Evolutionary conservation across 352 stramenopile species (phyloP).

Genomic region (Globisporangium cystogenes): DNA sequence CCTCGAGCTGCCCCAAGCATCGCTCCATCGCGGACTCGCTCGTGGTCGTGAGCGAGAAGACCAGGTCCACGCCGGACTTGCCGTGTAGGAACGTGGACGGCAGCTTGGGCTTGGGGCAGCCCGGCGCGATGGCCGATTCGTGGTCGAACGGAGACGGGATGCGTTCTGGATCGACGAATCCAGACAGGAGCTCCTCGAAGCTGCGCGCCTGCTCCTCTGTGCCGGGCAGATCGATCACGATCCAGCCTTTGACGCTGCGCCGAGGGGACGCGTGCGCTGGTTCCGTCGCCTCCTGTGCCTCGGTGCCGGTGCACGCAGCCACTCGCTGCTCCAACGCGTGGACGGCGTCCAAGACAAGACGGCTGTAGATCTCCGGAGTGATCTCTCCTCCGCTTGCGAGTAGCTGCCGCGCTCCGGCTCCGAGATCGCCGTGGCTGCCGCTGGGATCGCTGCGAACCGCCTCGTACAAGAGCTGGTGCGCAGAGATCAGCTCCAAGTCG

Average conservation of each 20-base stretch:
- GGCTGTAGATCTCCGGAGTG: constrained; percentile 45
- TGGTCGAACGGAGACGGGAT: constrained; percentile 45
- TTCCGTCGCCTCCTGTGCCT: neutral
- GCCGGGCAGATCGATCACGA: constrained; percentile 58
- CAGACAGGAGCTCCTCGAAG: constrained; percentile 55
- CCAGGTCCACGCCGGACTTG: constrained; percentile 68
- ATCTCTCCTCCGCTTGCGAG: constrained; percentile 36
- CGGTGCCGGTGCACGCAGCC: neutral
- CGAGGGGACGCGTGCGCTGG: neutral
- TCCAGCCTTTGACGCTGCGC: constrained; percentile 33
- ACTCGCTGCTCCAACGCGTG: constrained; percentile 10
- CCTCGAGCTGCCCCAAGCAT: constrained; percentile 54
- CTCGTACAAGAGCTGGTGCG: constrained; percentile 33
- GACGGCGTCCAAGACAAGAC: constrained; percentile 40
- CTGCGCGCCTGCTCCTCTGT: constrained; percentile 31
- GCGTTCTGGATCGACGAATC: constrained; percentile 36
- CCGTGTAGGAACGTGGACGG: constrained; percentile 44
- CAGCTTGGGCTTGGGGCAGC: constrained; percentile 24
- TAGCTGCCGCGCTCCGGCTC: constrained; percentile 16
- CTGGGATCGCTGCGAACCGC: constrained; percentile 17
- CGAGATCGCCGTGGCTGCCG: constrained; percentile 17
- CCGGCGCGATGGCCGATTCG: constrained; percentile 45
- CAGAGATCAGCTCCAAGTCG: constrained; percentile 44
- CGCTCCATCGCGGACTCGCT: constrained; percentile 34
- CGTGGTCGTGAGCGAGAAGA: constrained; percentile 54